Evolutionary conservation across 768 basidiomycete species (phyloP).

Genomic region (Rhizopogon rudus): DNA sequence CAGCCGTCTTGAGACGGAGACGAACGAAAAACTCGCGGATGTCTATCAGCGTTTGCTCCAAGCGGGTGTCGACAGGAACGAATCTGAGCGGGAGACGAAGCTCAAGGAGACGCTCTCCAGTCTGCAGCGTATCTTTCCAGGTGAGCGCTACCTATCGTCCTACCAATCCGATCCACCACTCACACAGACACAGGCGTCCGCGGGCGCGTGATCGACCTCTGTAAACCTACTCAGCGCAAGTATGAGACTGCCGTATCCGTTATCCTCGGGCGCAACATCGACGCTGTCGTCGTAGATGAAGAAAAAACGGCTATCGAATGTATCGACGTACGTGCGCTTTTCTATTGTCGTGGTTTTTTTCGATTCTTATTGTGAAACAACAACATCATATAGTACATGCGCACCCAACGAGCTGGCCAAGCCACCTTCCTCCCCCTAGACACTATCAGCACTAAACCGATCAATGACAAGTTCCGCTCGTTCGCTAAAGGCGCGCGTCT

Average conservation of each 20-base stretch:
- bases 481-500: constrained; percentile 85
- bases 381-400: constrained; percentile 65
- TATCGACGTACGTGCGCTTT: constrained; percentile 64
- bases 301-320: constrained; percentile 97
- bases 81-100: constrained; percentile 77
- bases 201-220: constrained; percentile 89
- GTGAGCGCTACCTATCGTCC: constrained; percentile 28
- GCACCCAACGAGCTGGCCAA: constrained; percentile 90
- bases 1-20: constrained; percentile 87
- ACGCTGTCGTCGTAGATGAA: constrained; percentile 93
- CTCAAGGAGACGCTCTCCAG: constrained; percentile 83
- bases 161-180: not conserved
- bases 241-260: constrained; percentile 91
- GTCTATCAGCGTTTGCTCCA: constrained; percentile 82
- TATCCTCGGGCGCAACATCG: constrained; percentile 90
- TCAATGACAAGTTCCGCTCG: constrained; percentile 91
- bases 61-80: constrained; percentile 84
- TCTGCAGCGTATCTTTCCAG: constrained; percentile 87
- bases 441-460: constrained; percentile 89
- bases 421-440: constrained; percentile 99
- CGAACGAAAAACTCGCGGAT: constrained; percentile 85
- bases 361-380: not conserved
- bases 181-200: constrained; percentile 60
- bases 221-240: constrained; percentile 89
- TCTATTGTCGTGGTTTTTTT: not conserved